These are phyloP conservation scores for Phaeomoniella chlamydospora DNA, from an alignment of 2,329 filamentous ascomycete genomes.

Conservation along the genomic window DNA sequence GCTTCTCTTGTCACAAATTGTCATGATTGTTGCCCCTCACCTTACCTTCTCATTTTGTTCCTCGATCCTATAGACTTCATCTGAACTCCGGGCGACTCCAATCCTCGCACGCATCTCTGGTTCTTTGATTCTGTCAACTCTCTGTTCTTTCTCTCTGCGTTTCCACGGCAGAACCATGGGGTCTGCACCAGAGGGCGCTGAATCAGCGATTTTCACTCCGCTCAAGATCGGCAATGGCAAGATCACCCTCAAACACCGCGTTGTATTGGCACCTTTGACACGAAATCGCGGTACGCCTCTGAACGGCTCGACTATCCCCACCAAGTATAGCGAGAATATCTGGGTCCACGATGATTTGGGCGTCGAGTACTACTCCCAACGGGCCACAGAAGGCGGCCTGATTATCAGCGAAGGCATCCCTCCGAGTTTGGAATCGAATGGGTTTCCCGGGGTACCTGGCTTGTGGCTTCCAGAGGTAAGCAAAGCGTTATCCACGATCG, in stretches of 20 bases:
- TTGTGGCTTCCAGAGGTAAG: not conserved
- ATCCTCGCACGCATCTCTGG: too few species aligned
- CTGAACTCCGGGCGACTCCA: too few species aligned
- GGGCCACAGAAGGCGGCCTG: constrained; percentile 20
- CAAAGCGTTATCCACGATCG: not conserved
- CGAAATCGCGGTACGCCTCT: constrained; percentile 36
- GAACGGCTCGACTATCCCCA: constrained; percentile 21
- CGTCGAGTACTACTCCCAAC: constrained; percentile 24
- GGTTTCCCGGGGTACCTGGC: constrained; percentile 13
- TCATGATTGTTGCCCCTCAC: too few species aligned
- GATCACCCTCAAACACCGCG: constrained; percentile 34
- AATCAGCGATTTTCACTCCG: constrained; percentile 27
- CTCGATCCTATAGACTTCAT: too few species aligned
- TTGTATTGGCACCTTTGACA: constrained; percentile 38
- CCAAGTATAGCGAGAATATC: constrained; percentile 32
- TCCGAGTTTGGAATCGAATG: constrained; percentile 22
- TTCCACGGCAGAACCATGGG: too few species aligned
- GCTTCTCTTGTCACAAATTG: too few species aligned
- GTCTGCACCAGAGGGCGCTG: constrained; percentile 2
- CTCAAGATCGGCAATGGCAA: constrained; percentile 31
- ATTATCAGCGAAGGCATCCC: constrained; percentile 23
- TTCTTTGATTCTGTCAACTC: too few species aligned
- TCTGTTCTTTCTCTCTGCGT: too few species aligned
- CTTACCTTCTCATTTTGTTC: too few species aligned
- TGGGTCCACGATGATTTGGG: constrained; percentile 25